These are phyloP conservation scores for Trichoderma oligosporum DNA, from an alignment of 2,329 filamentous ascomycete species.

Conservation along the genomic window DNA sequence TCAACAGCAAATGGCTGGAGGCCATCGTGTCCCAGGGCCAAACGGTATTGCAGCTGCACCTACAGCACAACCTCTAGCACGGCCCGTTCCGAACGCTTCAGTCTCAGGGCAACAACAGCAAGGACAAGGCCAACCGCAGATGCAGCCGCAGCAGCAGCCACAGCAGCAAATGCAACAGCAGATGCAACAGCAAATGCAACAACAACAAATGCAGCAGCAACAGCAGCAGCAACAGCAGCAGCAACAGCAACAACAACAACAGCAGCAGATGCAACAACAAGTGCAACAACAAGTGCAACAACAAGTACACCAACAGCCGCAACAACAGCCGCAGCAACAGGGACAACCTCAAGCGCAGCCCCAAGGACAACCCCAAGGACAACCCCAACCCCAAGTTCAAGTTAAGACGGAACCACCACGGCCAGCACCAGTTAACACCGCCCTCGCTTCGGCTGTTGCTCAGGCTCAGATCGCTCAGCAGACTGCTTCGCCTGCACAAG, in stretches of 20 bases:
- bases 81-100: conserved; percentile 27
- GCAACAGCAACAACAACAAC: neutral
- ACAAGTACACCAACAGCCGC: conserved; percentile 27
- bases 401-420: conserved; percentile 33
- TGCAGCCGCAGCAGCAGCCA: conserved; percentile 1
- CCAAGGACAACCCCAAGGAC: conserved; percentile 23
- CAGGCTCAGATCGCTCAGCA: conserved; percentile 35
- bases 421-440: conserved; percentile 48
- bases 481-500: conserved; percentile 47
- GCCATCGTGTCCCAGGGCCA: conserved; percentile 30
- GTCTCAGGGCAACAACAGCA: conserved; percentile 27
- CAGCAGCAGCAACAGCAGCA: conserved; percentile 23
- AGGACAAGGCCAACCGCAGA: conserved; percentile 22
- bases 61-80: conserved; percentile 27
- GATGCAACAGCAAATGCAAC: conserved; percentile 25
- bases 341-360: conserved; percentile 22
- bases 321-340: conserved; percentile 32
- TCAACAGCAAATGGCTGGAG: conserved; percentile 35
- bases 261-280: conserved; percentile 24
- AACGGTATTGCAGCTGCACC: conserved; percentile 27
- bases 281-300: conserved; percentile 26
- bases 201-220: conserved; percentile 27
- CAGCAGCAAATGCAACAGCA: conserved; percentile 26
- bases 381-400: conserved; percentile 16
- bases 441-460: conserved; percentile 38